Conservation (phyloP, 352 stramenopile genomes). For the Blastocystis sp. region DNA sequence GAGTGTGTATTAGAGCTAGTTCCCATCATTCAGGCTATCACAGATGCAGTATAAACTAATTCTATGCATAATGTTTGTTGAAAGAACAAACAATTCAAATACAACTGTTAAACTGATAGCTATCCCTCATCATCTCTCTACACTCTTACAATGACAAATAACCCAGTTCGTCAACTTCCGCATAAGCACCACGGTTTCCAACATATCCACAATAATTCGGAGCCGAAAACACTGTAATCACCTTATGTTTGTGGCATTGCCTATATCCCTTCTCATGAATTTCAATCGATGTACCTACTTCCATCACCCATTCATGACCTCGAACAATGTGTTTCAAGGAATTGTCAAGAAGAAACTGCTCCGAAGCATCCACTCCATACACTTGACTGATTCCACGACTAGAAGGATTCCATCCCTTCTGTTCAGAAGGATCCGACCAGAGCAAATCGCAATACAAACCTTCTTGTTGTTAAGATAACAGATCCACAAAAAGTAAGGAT, state of each 20-base stretch:
- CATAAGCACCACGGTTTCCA: constrained; percentile 87
- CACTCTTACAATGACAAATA: constrained; percentile 3
- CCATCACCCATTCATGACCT: constrained; percentile 74
- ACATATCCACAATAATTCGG: constrained; percentile 86
- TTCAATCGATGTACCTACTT: neutral
- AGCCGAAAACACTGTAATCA: constrained; percentile 87
- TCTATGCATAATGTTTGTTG: neutral
- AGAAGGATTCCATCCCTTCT: constrained; percentile 79
- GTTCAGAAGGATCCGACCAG: constrained; percentile 92
- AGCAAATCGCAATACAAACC: constrained; percentile 93
- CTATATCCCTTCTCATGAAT: neutral
- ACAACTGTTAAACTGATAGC: constrained; percentile 9
- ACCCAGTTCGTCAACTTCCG: constrained; percentile 75
- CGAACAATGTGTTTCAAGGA: constrained; percentile 77
- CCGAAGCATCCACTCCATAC: constrained; percentile 76
- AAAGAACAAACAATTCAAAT: neutral
- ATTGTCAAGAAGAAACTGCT: constrained; percentile 80
- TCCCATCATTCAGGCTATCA: neutral
- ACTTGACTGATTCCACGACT: constrained; percentile 77
- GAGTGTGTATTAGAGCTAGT: neutral
- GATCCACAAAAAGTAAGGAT: neutral
- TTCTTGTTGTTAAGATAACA: constrained; percentile 75
- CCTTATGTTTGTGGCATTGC: constrained; percentile 4
- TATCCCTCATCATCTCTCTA: neutral
- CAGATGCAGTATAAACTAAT: neutral